Conservation (phyloP, 192 early-diverging fungal genomes). For the Backusella psychrophila region DNA sequence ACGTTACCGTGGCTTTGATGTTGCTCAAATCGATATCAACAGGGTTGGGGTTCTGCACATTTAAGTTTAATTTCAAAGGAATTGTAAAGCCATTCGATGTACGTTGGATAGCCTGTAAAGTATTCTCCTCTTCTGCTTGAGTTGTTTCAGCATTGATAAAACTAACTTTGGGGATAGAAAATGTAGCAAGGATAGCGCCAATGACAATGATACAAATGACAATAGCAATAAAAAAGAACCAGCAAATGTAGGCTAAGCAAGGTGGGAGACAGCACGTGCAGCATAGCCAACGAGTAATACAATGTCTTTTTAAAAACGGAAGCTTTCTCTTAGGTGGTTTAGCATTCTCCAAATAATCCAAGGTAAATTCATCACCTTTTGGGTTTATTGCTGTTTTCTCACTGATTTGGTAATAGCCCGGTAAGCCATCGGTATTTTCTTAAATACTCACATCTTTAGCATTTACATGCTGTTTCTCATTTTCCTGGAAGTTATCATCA, state of each 20-base stretch:
- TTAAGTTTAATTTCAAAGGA: conserved; percentile 31
- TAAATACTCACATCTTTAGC: background rate
- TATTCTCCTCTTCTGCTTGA: background rate
- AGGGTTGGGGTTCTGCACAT: conserved; percentile 42
- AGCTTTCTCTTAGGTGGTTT: background rate
- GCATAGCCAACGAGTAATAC: conserved; percentile 22
- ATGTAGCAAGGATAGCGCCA: conserved; percentile 28
- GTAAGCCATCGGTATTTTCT: background rate
- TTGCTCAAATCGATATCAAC: conserved; percentile 37
- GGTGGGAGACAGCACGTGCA: conserved; percentile 35
- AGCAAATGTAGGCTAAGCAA: conserved; percentile 18
- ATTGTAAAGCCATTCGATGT: conserved; percentile 30
- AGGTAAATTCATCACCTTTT: background rate
- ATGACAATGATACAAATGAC: conserved; percentile 44
- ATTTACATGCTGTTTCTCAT: background rate
- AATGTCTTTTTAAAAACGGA: conserved; percentile 12
- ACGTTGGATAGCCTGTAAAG: conserved; percentile 11
- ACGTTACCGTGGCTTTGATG: conserved; percentile 44
- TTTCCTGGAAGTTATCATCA: background rate
- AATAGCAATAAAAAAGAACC: conserved; percentile 28
- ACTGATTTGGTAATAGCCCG: background rate
- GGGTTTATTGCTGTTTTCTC: background rate
- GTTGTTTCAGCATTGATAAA: conserved; percentile 24
- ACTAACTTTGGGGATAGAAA: conserved; percentile 39
- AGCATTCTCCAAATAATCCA: background rate